Evolutionary conservation across 805 yeast species (phyloP).

Genomic region (Yarrowia sp.): DNA sequence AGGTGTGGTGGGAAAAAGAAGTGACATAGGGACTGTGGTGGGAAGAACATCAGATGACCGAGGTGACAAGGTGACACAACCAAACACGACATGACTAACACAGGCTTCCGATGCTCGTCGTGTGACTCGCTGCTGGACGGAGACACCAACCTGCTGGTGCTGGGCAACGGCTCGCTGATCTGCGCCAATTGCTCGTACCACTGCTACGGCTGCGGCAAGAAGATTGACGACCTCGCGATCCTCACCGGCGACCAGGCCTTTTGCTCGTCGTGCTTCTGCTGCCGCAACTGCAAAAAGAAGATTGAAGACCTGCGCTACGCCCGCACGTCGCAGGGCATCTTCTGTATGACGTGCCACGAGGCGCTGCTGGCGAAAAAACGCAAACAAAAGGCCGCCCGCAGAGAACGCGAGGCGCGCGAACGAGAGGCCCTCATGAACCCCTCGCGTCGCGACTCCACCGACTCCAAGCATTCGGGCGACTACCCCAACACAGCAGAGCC

Average conservation of each 20-base stretch:
- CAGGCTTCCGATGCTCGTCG: constrained; percentile 72
- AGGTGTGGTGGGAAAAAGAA: not conserved
- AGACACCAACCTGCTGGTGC: constrained; percentile 81
- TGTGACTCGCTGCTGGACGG: constrained; percentile 78
- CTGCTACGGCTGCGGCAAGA: constrained; percentile 78
- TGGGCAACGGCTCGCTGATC: constrained; percentile 88
- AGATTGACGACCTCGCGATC: constrained; percentile 90
- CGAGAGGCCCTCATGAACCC: not conserved
- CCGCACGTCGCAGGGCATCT: constrained; percentile 85
- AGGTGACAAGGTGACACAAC: too few species aligned
- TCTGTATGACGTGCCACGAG: constrained; percentile 91
- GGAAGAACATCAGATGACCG: not conserved
- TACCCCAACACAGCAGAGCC: not conserved
- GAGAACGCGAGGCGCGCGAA: constrained; percentile 16
- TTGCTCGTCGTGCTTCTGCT: constrained; percentile 84
- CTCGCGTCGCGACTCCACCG: not conserved
- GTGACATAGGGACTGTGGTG: not conserved
- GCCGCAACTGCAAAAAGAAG: constrained; percentile 79
- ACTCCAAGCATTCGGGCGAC: constrained; percentile 16
- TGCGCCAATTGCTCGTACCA: constrained; percentile 91
- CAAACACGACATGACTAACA: too few species aligned
- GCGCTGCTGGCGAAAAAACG: constrained; percentile 67
- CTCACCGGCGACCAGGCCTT: constrained; percentile 94
- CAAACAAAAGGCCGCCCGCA: constrained; percentile 36
- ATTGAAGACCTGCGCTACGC: constrained; percentile 90